Evolutionary conservation across 2,329 filamentous ascomycete species (phyloP).

Genomic region (Colletotrichum sublineola): DNA sequence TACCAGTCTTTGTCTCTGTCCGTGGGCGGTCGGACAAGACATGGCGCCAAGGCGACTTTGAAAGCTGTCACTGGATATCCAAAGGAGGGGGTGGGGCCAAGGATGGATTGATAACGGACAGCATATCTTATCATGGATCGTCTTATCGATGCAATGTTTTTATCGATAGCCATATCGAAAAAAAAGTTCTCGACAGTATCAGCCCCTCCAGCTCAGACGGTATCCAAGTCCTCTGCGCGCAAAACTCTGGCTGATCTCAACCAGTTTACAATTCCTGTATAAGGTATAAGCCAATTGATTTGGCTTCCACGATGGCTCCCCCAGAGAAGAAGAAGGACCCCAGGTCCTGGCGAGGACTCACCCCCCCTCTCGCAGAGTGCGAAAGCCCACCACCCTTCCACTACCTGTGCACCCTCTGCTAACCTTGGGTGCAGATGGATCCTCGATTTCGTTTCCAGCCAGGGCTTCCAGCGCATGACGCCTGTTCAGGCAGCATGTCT

Average conservation of each 20-base stretch:
- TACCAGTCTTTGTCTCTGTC: constrained; percentile 34
- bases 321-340: constrained; percentile 60
- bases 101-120: neutral
- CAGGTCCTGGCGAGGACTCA: constrained; percentile 60
- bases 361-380: constrained; percentile 54
- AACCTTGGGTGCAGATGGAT: constrained; percentile 85
- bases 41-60: constrained; percentile 27
- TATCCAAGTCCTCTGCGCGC: constrained; percentile 11
- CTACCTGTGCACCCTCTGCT: constrained; percentile 74
- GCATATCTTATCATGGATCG: neutral
- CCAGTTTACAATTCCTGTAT: neutral
- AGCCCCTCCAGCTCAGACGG: constrained; percentile 34
- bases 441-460: constrained; percentile 83
- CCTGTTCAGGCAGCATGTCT: constrained; percentile 95
- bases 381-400: neutral
- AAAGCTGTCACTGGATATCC: neutral
- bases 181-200: constrained; percentile 35
- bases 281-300: neutral
- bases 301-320: constrained; percentile 48
- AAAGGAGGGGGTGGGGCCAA: neutral
- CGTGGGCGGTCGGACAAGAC: constrained; percentile 40
- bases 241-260: neutral
- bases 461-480: constrained; percentile 90
- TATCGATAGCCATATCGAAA: constrained; percentile 37
- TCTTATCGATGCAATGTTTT: neutral